Conservation (phyloP, 2,329 filamentous ascomycete species). For the Chalaropsis ovoidea region DNA sequence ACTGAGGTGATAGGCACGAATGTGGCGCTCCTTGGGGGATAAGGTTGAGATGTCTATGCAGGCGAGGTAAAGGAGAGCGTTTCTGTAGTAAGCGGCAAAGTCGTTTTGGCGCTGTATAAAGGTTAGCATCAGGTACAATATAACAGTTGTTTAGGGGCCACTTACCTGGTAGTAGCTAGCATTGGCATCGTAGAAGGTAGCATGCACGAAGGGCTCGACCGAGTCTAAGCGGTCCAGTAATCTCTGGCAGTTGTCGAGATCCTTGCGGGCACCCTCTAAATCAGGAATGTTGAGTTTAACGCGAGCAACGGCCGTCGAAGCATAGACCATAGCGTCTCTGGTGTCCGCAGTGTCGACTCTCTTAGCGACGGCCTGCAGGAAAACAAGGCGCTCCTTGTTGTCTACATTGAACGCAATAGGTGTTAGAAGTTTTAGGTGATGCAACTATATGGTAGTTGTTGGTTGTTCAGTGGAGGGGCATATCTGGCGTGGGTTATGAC, state of each 20-base stretch:
- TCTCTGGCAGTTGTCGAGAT: constrained; percentile 76
- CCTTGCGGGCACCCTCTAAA: constrained; percentile 70
- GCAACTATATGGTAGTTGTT: background rate
- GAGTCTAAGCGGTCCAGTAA: constrained; percentile 88
- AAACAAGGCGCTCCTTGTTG: constrained; percentile 72
- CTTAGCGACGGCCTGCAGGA: constrained; percentile 71
- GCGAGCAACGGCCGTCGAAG: constrained; percentile 77
- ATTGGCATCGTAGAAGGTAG: constrained; percentile 90
- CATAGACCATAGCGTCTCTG: constrained; percentile 92
- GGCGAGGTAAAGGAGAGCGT: constrained; percentile 91
- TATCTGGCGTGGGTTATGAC: constrained; percentile 24
- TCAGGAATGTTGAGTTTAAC: constrained; percentile 75
- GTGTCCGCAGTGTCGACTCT: constrained; percentile 88
- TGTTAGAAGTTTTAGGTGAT: background rate
- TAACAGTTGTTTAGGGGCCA: background rate
- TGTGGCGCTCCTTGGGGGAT: constrained; percentile 61
- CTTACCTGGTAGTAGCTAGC: constrained; percentile 79
- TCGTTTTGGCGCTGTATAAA: constrained; percentile 57
- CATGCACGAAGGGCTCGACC: constrained; percentile 90
- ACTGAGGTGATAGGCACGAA: constrained; percentile 82
- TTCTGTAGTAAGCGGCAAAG: constrained; percentile 95
- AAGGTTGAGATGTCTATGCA: constrained; percentile 79
- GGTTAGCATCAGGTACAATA: constrained; percentile 27
- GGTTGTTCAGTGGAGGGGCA: background rate
- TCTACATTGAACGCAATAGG: constrained; percentile 43